Conservation (phyloP, 2,329 filamentous ascomycete species). For the Microcyclosporella mali region DNA sequence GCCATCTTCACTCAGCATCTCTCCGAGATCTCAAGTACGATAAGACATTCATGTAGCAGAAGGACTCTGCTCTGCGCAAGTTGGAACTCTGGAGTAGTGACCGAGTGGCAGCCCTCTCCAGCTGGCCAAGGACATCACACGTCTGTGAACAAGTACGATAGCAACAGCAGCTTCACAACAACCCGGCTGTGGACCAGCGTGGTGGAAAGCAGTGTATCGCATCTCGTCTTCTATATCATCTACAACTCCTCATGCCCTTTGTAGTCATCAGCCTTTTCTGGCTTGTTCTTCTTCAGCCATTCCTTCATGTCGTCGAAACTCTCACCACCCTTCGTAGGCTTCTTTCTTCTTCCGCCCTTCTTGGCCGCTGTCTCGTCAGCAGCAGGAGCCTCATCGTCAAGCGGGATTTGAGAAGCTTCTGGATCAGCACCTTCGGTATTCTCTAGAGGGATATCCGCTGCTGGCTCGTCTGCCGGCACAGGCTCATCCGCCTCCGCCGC, state of each 20-base stretch:
- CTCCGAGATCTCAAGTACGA: too few relatives aligned
- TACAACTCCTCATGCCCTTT: slow-evolving; percentile 18
- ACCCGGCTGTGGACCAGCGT: too few relatives aligned
- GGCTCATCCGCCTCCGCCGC: slow-evolving; percentile 10
- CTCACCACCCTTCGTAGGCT: slow-evolving; percentile 15
- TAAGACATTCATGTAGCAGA: too few relatives aligned
- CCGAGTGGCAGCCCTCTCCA: too few relatives aligned
- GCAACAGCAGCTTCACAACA: too few relatives aligned
- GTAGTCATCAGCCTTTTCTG: slow-evolving; percentile 4
- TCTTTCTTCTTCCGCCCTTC: slow-evolving; percentile 7
- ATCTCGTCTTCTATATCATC: background rate
- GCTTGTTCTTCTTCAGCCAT: slow-evolving; percentile 15
- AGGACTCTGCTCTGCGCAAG: too few relatives aligned
- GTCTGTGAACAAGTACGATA: too few relatives aligned
- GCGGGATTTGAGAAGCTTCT: background rate
- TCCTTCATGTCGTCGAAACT: slow-evolving; percentile 21
- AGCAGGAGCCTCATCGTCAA: background rate
- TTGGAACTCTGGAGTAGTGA: too few relatives aligned
- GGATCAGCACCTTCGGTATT: slow-evolving; percentile 1
- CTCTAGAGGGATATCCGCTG: background rate
- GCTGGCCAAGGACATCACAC: too few relatives aligned
- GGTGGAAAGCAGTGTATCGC: too few relatives aligned
- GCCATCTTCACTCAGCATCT: too few relatives aligned
- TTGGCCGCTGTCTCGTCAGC: background rate
- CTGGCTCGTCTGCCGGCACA: slow-evolving; percentile 7